Evolutionary conservation across 208 protist genomes (phyloP), one percentile per base, ranked within the genome.

Genomic region (Crithidia sp.): DNA sequence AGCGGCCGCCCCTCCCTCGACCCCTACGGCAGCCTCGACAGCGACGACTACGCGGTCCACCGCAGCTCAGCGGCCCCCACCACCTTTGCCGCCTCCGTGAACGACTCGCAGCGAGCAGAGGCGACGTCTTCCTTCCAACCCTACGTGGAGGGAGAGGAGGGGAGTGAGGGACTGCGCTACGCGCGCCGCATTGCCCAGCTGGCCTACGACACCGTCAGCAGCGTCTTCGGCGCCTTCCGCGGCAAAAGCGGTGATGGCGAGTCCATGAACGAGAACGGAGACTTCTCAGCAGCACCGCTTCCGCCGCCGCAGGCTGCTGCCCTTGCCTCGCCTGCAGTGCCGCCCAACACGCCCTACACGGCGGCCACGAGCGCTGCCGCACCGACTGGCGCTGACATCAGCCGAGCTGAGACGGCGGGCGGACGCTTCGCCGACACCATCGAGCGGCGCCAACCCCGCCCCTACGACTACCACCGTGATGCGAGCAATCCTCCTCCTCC

Each of bases 141-240:
- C 28, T 19, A 52, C 45, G 53, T 16, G 28, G 12, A 13, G 2
- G 55, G 14, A 37, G 13, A 14, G 41, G 2, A 4, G 6, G 36
- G 9, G 0, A 16, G 57, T 10, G 54, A 61, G 3, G 53, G 2
- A 2, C 71, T 64, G 74, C 66, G 39, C 14, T 79, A 79, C 67
- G 43, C 41, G 13, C 44, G 52, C 16, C 74, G 74, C 28, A 58
- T 79, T 17, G 67, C 60, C 19, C 44, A 36, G 36, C 67, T 79
- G 10, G 67, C 67, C n/a, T 56, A 55, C 45, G 43, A 64, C 12
- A 79, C 74, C 16, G 74, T 79, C 44, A 52, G 74, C 63, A 64
- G 58, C n/a, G 67, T 79, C 36, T 61, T 79, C 5, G 67, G 53
- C n/a, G 53, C 49, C 36, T n/a, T 68, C 17, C 17, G 36, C 45